Base-by-base conservation (phyloP, 164 flowering plant species). In the Tetracentron sinense region DNA sequence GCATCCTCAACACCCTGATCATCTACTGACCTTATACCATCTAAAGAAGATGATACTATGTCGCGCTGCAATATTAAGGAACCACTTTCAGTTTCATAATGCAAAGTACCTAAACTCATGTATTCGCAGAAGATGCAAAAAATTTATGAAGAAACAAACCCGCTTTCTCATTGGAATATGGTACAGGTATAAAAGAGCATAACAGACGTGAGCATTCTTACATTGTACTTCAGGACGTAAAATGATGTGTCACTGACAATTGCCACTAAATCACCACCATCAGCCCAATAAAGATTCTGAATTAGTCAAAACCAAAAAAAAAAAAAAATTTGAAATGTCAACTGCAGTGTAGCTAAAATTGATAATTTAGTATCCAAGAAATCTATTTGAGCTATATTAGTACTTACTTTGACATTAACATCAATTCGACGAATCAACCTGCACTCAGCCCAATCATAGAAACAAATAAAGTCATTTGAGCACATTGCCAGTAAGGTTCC, bases 221-320 rank as follows among this genome's bases (percentile, higher is more conserved):
- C 99, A 80, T 86, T 91, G 82, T 86, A 94, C 76, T 94, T 94
- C 52, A 94, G 83, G 62, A 94, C 85, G 76, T 89, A 91, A 65
- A 94, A 94, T 12, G 97, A 86, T 57, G 96, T 26, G 70, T 94
- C 96, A 73, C 96, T 89, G 10, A 96, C 83, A 82, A 94, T 92
- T 51, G 94, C 81, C 60, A 94, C 94, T 54, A 94, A 72, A 74
- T 94, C 99, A 64, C 99, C 99, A 75, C 97, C 88, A 68, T 91
- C 99, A 66, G 99, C 97, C 99, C 99, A 94, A 67, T 91, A 89
- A 46, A 94, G 85, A 65, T 94, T 89, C 99, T 94, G 87, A 63
- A 27, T 61, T 33, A 26, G 54, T 25, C 6, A 69, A 56, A 48
- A 64, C 17, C n/a, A n/a, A n/a, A n/a, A n/a, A 19, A 55, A 7